Percentiles rank a stretch among this genome's conserved stretches.
These are phyloP conservation scores for Nowakowskiella sp. DNA, from an alignment of 192 early-diverging fungal genomes.

Conservation along the genomic window DNA sequence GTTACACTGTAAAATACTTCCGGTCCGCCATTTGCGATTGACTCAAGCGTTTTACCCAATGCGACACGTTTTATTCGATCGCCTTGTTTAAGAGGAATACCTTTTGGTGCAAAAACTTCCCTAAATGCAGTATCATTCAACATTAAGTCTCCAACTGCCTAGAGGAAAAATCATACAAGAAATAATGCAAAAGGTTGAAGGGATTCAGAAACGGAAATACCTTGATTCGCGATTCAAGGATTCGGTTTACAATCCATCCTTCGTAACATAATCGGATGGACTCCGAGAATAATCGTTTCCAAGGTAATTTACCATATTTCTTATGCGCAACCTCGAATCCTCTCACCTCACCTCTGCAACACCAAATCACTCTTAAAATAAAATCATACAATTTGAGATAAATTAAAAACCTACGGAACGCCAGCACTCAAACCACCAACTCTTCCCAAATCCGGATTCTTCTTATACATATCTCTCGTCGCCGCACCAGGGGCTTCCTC, in stretches of 20 bases:
- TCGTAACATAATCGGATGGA: conserved; percentile 66
- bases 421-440: conserved; percentile 65
- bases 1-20: conserved; percentile 33
- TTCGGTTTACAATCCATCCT: conserved; percentile 55
- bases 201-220: conserved; percentile 8
- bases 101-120: conserved; percentile 62
- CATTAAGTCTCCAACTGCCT: conserved; percentile 18
- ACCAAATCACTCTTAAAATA: conserved; percentile 9
- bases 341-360: conserved; percentile 68
- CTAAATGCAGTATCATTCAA: conserved; percentile 34
- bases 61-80: conserved; percentile 35
- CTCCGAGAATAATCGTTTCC: conserved; percentile 70
- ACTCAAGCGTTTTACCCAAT: conserved; percentile 22
- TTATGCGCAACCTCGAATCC: conserved; percentile 76
- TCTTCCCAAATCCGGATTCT: conserved; percentile 61
- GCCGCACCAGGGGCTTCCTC: conserved; percentile 74
- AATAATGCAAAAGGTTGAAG: no score
- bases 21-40: conserved; percentile 28
- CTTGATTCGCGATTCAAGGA: conserved; percentile 37
- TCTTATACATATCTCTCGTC: conserved; percentile 68
- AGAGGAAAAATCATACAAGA: neutral
- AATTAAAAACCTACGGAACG: conserved; percentile 52
- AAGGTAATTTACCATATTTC: conserved; percentile 70
- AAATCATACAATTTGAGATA: neutral
- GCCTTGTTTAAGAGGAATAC: conserved; percentile 56